Percentiles rank a stretch among this genome's conserved stretches.
These are phyloP conservation scores for Fusarium sp. DNA, from an alignment of 2,329 filamentous ascomycete genomes.

Conservation along the genomic window DNA sequence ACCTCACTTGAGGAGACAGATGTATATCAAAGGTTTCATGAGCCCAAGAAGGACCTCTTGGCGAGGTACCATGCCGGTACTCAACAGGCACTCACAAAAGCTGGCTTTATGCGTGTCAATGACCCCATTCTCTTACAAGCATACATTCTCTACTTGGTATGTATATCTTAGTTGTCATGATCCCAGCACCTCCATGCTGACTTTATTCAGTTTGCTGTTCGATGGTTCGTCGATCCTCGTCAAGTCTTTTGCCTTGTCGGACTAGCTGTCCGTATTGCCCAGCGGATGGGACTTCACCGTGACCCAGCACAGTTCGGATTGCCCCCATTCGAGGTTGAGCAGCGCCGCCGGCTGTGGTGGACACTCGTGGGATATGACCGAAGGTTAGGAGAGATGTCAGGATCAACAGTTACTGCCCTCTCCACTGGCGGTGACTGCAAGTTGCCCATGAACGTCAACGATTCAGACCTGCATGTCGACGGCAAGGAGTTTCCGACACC, in stretches of 20 bases:
- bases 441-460: constrained; percentile 70
- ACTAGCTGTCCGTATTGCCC: constrained; percentile 73
- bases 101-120: constrained; percentile 72
- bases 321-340: constrained; percentile 72
- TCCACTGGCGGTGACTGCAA: constrained; percentile 65
- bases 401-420: constrained; percentile 66
- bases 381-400: constrained; percentile 74
- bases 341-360: constrained; percentile 80
- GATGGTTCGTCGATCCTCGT: constrained; percentile 68
- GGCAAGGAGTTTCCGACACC: constrained; percentile 64
- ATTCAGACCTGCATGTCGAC: constrained; percentile 67
- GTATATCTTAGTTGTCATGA: constrained; percentile 31
- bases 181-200: constrained; percentile 5
- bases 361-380: constrained; percentile 75
- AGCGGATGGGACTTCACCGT: constrained; percentile 74
- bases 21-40: constrained; percentile 64
- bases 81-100: constrained; percentile 74
- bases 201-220: constrained; percentile 54
- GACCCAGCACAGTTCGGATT: constrained; percentile 66
- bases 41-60: constrained; percentile 62
- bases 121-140: constrained; percentile 75
- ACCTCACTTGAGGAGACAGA: constrained; percentile 68
- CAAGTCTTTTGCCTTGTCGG: constrained; percentile 65
- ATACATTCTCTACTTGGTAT: constrained; percentile 73
- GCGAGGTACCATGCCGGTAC: constrained; percentile 66